Evolutionary conservation across 352 stramenopile species (phyloP).

Genomic region (Phytophthora quininea): DNA sequence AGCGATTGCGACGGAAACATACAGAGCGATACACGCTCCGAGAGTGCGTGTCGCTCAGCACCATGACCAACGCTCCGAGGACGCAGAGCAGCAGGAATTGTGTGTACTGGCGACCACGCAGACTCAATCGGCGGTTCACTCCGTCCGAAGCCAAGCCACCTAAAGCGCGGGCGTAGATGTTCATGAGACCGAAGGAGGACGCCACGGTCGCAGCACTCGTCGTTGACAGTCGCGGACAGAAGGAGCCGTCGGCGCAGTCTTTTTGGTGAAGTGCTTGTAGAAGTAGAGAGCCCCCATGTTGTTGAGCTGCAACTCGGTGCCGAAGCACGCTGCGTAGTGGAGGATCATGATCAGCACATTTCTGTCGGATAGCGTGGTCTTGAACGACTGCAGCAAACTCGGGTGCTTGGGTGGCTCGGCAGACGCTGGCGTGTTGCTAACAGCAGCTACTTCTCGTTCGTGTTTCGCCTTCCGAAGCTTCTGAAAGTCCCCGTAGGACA

Average conservation of each 20-base stretch:
- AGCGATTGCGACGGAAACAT: constrained; percentile 93
- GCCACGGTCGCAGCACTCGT: constrained; percentile 84
- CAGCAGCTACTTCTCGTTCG: constrained; percentile 27
- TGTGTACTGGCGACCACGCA: constrained; percentile 89
- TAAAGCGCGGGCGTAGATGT: constrained; percentile 91
- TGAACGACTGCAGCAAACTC: constrained; percentile 45
- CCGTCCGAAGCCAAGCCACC: constrained; percentile 89
- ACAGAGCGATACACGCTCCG: constrained; percentile 74
- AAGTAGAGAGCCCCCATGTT: constrained; percentile 95
- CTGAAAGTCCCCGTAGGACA: constrained; percentile 93
- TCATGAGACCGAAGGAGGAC: constrained; percentile 95
- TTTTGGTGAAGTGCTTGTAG: constrained; percentile 84
- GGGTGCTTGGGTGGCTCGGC: constrained; percentile 24
- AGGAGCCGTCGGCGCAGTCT: constrained; percentile 38
- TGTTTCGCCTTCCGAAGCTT: constrained; percentile 70
- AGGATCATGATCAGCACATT: constrained; percentile 94
- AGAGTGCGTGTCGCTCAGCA: constrained; percentile 87
- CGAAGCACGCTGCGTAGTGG: constrained; percentile 95
- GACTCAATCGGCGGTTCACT: constrained; percentile 82
- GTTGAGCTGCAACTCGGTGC: constrained; percentile 96
- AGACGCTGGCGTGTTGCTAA: constrained; percentile 28
- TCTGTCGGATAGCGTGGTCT: constrained; percentile 72
- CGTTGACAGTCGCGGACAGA: constrained; percentile 57
- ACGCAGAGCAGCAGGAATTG: constrained; percentile 84
- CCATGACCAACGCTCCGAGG: constrained; percentile 84